Evolutionary conservation across 176 grass and related monocot genomes (phyloP), one percentile per base, ranked within the genome.

Genomic region (Aegilops longissima): DNA sequence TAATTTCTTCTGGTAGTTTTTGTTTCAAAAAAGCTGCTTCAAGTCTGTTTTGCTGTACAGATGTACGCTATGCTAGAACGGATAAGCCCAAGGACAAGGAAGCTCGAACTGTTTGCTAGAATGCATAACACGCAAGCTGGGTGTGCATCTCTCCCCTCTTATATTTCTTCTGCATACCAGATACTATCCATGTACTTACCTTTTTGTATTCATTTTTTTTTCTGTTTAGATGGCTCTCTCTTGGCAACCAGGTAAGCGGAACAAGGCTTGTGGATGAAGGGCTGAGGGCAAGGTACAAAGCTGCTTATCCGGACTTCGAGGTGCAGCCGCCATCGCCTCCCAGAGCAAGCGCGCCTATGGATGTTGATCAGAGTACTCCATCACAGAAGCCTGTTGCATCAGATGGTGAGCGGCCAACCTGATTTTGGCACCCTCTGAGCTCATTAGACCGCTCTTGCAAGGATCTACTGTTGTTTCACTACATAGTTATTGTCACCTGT

Each of bases 111-210:
- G 61, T 98, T 98, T 86, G 97, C 97, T 78, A 91, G 97, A 79
- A 98, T 98, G 97, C 97, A 98, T 89, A 98, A 98, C 88, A 94
- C 97, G 25, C 94, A 98, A 86, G 80, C 97, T 74, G 97, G 97
- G 97, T 96, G 87, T 5, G 54, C 16, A 59, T 6, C 68, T 61
- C 40, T 45, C 69, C 4, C 64, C 30, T 12, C 3, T 39, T 9
- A 31, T 76, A 84, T 54, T 83, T 62, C 13, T 70, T 70, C 31
- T 76, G 34, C 16, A 12, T 42, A 64, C 4, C 6, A 75, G 31
- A 80, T 45, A 47, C 21, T 66, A 34, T 74, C 38, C 16, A 20
- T 78, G 10, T 9, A 75, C 49, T 78, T 72, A 23, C 29, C 20
- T 62, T 23, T 76, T 54, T 9, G 9, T 17, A 38, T 2, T 25